Evolutionary conservation across 148 eudicot species (phyloP).

Genomic region (Amaranthus cruentus): DNA sequence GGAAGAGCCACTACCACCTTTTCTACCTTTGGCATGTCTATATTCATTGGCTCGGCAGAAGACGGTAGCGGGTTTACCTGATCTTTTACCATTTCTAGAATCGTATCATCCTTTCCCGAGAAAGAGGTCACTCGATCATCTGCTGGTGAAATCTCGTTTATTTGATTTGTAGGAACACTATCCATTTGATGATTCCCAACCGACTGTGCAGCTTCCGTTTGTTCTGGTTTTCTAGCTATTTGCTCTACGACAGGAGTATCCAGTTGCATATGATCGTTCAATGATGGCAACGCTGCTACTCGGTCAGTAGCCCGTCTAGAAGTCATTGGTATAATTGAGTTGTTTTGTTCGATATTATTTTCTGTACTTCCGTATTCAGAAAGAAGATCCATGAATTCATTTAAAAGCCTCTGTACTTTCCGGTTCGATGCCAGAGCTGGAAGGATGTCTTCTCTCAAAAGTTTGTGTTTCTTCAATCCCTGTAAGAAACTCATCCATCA

Average conservation of each 20-base stretch:
- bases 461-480: slow-evolving; percentile 93
- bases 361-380: slow-evolving; percentile 68
- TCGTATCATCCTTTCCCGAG: slow-evolving; percentile 13
- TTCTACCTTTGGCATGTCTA: slow-evolving; percentile 20
- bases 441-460: slow-evolving; percentile 88
- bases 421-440: slow-evolving; percentile 95
- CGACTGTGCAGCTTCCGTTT: slow-evolving; percentile 12
- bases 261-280: slow-evolving; percentile 25
- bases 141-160: slow-evolving; percentile 11
- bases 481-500: slow-evolving; percentile 27
- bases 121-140: slow-evolving; percentile 19
- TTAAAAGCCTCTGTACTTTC: slow-evolving; percentile 85
- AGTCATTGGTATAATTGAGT: slow-evolving; percentile 15
- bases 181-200: slow-evolving; percentile 19
- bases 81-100: slow-evolving; percentile 17
- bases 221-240: neutral
- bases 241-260: slow-evolving; percentile 25
- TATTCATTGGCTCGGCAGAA: slow-evolving; percentile 24
- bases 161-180: neutral
- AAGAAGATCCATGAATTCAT: slow-evolving; percentile 90
- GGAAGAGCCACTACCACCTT: slow-evolving; percentile 29
- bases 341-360: slow-evolving; percentile 24
- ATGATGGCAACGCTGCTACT: slow-evolving; percentile 14
- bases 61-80: slow-evolving; percentile 2
- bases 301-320: slow-evolving; percentile 22